A percentile compares a stretch with the other conserved stretches of the same genome.
phyloP scores from a whole-genome alignment of 192 early-diverging fungal genomes.

The Entophlyctis luteolus region DNA sequence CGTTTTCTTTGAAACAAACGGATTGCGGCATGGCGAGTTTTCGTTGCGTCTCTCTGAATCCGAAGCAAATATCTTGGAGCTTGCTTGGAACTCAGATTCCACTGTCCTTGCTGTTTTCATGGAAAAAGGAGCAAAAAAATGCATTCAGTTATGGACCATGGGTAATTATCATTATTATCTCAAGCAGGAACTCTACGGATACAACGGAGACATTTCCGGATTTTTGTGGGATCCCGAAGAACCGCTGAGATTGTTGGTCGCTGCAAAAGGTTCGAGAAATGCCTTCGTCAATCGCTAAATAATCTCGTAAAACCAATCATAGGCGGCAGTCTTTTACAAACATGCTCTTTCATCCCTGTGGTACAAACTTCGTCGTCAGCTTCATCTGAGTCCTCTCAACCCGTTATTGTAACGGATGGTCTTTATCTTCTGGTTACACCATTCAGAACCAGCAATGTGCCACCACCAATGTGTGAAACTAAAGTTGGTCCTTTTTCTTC shows the following conservation, averaged over 20 bases:
- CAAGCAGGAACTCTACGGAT: slow-evolving; percentile 73
- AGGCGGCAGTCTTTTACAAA: slow-evolving; percentile 7
- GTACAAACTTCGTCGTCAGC: slow-evolving; percentile 30
- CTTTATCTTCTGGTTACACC: slow-evolving; percentile 63
- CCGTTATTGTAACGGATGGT: slow-evolving; percentile 79
- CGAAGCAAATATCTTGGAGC: slow-evolving; percentile 41
- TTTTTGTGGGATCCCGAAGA: slow-evolving; percentile 81
- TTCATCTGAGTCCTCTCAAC: slow-evolving; percentile 39
- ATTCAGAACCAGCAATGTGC: slow-evolving; percentile 78
- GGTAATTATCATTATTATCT: slow-evolving; percentile 97
- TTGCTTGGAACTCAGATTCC: slow-evolving; percentile 90
- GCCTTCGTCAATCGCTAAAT: no score
- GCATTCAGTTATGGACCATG: slow-evolving; percentile 86
- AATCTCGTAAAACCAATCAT: no score
- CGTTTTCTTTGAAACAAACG: slow-evolving; percentile 93
- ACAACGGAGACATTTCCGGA: slow-evolving; percentile 34
- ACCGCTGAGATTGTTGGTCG: slow-evolving; percentile 60
- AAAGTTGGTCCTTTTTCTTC: slow-evolving; percentile 37
- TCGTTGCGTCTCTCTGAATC: slow-evolving; percentile 55
- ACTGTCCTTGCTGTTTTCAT: slow-evolving; percentile 68
- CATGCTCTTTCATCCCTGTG: neutral
- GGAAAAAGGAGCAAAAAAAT: slow-evolving; percentile 18
- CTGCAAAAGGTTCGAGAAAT: slow-evolving; percentile 19
- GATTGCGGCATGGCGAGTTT: slow-evolving; percentile 90
- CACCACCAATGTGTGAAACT: slow-evolving; percentile 85